Percentiles rank a stretch among this genome's conserved stretches.
Conservation (phyloP, 768 basidiomycete species). For the Suillus lakei region DNA sequence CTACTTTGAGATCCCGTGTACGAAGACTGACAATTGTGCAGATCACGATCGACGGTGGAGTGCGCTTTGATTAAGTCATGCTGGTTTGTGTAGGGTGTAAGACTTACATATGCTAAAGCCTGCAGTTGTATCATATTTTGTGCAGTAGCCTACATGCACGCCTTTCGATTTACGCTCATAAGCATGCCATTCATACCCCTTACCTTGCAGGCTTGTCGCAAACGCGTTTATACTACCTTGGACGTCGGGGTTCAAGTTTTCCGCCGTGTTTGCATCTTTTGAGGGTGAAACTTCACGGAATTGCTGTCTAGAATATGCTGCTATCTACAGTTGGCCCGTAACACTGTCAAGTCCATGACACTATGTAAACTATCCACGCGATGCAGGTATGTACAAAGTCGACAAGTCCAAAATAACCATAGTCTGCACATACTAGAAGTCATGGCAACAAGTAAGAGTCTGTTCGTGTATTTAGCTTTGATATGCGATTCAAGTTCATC, state of each 20-base stretch:
- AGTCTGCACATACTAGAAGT: neutral
- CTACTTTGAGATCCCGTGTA: neutral
- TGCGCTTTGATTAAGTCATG: conserved; percentile 6
- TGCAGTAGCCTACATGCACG: neutral
- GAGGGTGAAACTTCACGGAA: neutral
- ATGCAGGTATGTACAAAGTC: neutral
- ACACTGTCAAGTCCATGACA: neutral
- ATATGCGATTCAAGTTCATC: neutral
- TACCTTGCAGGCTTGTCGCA: neutral
- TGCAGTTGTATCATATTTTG: neutral
- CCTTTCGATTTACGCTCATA: neutral
- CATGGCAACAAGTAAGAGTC: neutral
- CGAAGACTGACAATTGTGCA: neutral
- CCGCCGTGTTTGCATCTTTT: neutral
- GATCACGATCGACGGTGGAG: conserved; percentile 10
- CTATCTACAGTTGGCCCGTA: neutral
- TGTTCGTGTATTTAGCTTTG: neutral
- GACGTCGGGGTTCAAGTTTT: neutral
- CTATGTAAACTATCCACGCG: neutral
- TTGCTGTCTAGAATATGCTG: neutral
- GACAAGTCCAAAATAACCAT: neutral
- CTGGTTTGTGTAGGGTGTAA: neutral
- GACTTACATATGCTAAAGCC: neutral
- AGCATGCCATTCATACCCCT: neutral
- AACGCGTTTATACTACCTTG: neutral